These are phyloP conservation scores for Geranium rotundifolium DNA, from an alignment of 345 rosid genomes.

Conservation along the genomic window DNA sequence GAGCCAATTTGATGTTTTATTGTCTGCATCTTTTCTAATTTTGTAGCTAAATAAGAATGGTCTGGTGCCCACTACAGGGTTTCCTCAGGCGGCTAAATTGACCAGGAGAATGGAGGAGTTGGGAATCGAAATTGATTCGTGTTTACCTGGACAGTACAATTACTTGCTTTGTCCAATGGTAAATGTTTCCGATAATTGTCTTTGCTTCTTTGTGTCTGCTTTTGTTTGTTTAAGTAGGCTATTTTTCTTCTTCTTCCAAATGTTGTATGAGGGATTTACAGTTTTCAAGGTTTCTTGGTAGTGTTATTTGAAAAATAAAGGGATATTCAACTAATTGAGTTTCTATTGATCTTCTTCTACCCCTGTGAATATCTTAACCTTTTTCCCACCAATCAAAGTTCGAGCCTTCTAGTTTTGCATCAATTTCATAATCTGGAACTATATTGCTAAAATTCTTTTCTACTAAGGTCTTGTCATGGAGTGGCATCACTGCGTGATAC, in stretches of 20 bases:
- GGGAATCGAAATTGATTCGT: slow-evolving; percentile 31
- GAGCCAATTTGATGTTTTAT: not conserved
- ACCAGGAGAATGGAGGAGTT: slow-evolving; percentile 37
- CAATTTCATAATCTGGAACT: too few relatives aligned
- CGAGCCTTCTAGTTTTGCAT: too few relatives aligned
- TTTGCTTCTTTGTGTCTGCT: not conserved
- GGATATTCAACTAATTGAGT: too few relatives aligned
- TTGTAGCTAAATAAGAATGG: not conserved
- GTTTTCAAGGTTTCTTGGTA: not conserved
- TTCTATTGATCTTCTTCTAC: too few relatives aligned
- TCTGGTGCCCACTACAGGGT: not conserved
- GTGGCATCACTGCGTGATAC: too few relatives aligned
- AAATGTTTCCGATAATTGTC: slow-evolving; percentile 6
- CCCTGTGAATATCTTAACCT: too few relatives aligned
- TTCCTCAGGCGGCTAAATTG: slow-evolving; percentile 8
- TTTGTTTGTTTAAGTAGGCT: not conserved
- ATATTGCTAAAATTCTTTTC: too few relatives aligned
- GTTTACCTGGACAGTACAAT: slow-evolving; percentile 43
- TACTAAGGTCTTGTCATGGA: too few relatives aligned
- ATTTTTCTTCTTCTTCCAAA: not conserved
- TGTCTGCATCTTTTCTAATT: too few relatives aligned
- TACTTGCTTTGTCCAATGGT: slow-evolving; percentile 60
- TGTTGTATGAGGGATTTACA: not conserved
- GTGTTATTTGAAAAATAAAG: not conserved
- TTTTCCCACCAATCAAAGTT: too few relatives aligned